Percentiles rank a stretch among this genome's conserved stretches.
Conservation (phyloP, 2,329 filamentous ascomycete species). For the Arthroderma sp. region DNA sequence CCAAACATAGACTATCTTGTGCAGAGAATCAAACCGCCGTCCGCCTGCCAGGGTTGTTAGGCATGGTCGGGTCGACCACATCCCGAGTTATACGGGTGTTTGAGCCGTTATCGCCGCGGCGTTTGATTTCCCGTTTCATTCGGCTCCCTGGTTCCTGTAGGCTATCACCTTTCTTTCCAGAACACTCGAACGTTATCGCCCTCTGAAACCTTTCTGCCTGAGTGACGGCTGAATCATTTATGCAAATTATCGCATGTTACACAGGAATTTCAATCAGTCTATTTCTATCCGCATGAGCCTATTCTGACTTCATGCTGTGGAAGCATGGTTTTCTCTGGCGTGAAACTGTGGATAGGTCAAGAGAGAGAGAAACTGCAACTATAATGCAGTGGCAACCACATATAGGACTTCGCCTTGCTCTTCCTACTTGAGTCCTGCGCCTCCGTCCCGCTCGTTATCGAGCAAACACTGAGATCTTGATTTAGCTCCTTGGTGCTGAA, state of each 20-base stretch:
- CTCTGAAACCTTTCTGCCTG: not conserved
- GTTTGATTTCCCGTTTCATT: not conserved
- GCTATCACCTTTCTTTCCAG: not conserved
- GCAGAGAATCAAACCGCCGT: slow-evolving; percentile 1
- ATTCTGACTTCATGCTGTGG: not conserved
- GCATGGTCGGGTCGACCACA: not conserved
- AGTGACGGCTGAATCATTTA: not conserved
- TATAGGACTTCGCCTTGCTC: not conserved
- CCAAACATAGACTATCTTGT: slow-evolving; percentile 5
- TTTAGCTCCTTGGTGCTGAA: not conserved
- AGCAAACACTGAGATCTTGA: not conserved
- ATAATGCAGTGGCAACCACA: not conserved
- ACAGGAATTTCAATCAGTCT: not conserved
- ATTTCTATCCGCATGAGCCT: not conserved
- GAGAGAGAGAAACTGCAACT: not conserved
- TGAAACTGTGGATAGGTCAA: not conserved
- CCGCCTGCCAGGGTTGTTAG: not conserved
- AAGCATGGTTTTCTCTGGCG: not conserved
- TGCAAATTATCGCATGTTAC: not conserved
- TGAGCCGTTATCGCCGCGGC: not conserved
- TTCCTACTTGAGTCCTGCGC: not conserved
- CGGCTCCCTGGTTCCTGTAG: not conserved
- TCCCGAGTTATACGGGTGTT: not conserved
- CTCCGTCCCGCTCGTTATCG: not conserved
- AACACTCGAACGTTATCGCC: not conserved